phyloP scores from a whole-genome alignment of 2,329 filamentous ascomycete genomes.

The Coniochaeta sp. region DNA sequence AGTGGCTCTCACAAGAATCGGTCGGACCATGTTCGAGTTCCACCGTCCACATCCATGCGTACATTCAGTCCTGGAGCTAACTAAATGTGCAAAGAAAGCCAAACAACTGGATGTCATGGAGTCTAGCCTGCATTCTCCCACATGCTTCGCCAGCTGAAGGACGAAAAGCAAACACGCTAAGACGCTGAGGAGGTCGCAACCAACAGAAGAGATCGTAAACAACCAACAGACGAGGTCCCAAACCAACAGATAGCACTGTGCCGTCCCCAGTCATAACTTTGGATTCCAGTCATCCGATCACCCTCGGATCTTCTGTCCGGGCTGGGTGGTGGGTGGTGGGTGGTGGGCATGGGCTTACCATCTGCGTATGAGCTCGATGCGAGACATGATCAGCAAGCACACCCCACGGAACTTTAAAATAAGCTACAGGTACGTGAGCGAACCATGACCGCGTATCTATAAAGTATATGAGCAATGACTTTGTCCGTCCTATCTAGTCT shows the following conservation, averaged over 20 bases:
- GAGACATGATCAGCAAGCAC: not conserved
- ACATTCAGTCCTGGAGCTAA: no score
- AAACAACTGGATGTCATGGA: not conserved
- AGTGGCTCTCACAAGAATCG: no score
- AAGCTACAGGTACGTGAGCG: not conserved
- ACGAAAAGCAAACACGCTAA: not conserved
- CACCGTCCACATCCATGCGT: not conserved
- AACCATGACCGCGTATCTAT: not conserved
- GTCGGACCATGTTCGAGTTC: no score
- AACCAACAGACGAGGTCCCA: not conserved
- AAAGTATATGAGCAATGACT: not conserved
- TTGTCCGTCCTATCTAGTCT: no score
- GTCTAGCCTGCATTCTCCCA: not conserved
- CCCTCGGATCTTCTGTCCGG: not conserved
- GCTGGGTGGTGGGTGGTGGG: no score
- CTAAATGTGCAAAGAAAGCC: not conserved
- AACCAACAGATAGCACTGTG: not conserved
- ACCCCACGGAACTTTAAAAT: not conserved
- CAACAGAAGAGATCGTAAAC: no score
- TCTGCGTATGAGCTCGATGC: not conserved
- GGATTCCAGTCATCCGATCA: not conserved
- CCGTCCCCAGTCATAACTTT: not conserved
- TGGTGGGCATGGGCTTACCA: not conserved
- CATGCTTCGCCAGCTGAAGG: not conserved
- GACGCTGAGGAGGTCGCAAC: not conserved